Evolutionary conservation across 1,139 yeast genomes (phyloP), one percentile per base, ranked within the genome.

Genomic region (Kluyveromyces sp.): DNA sequence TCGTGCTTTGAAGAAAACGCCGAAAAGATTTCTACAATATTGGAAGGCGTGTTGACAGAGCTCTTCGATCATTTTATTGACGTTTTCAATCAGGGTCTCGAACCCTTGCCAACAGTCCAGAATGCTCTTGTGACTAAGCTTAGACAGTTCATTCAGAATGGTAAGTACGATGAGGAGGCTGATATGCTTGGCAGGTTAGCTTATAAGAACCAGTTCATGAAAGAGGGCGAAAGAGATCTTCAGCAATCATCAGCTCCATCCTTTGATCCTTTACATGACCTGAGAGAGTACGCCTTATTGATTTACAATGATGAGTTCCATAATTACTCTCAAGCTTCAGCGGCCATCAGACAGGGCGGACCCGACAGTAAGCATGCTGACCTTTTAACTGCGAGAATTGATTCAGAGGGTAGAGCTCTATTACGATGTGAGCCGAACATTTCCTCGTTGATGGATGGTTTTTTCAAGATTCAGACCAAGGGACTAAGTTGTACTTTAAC

Each of bases 221-320:
- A 22, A 22, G 44, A 40, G 15, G 35, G 42, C 34, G 18, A 36
- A 26, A 28, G 33, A 16, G 25, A 30, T 15, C 11, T 6, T 12
- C 18, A 17, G 19, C 25, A 25, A 28, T 12, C n/a, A 12, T n/a
- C 35, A 7, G 19, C 33, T 1, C 29, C 34, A 4, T 12, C n/a
- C n/a, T n/a, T 31, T 12, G 16, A 15, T 30, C 39, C 35, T 9
- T 28, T 47, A 45, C 25, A 57, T 45, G 28, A 49, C 43, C 44
- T 48, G 34, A 51, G 50, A 12, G 57, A 65, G 33, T 77, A 75
- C 68, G 64, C 67, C 39, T 67, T 80, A 29, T 60, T 80, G 18
- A 65, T 83, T 17, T 83, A 88, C 83, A 83, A 83, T 58, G 94
- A 83, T 55, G 92, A 83, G 55, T 70, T 68, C 50, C 92, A 83